These are phyloP conservation scores for Xerocomus alliaceus DNA, from an alignment of 1,284 basidiomycete genomes.

Conservation along the genomic window DNA sequence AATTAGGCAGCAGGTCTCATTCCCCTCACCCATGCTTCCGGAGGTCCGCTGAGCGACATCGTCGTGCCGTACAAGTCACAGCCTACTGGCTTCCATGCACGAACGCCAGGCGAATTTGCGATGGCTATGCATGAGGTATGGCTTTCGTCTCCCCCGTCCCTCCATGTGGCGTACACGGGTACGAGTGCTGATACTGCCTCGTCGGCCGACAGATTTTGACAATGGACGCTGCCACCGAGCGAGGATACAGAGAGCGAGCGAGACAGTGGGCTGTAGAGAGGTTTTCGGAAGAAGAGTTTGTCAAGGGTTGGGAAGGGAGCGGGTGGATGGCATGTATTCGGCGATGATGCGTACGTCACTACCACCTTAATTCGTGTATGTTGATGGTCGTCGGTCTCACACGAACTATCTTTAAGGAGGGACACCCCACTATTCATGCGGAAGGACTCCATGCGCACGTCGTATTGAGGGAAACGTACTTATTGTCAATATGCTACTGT, in stretches of 20 bases:
- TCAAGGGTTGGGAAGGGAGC: conserved; percentile 72
- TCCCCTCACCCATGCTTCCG: conserved; percentile 91
- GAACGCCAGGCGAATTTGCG: conserved; percentile 72
- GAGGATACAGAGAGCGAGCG: conserved; percentile 72
- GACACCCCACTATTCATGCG: no score
- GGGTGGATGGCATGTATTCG: conserved; percentile 53
- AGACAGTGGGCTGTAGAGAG: conserved; percentile 70
- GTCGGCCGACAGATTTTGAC: conserved; percentile 49
- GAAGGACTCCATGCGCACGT: no score
- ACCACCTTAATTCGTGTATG: neutral
- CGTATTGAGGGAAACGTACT: no score
- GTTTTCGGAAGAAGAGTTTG: conserved; percentile 83
- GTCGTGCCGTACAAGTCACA: conserved; percentile 72
- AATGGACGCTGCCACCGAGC: conserved; percentile 61
- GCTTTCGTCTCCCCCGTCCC: neutral
- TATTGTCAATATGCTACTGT: no score
- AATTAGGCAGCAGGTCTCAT: conserved; percentile 89
- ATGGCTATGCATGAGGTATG: conserved; percentile 66
- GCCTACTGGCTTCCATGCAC: conserved; percentile 82
- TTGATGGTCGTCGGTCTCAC: neutral
- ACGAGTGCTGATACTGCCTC: conserved; percentile 16
- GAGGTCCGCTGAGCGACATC: conserved; percentile 91
- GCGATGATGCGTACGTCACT: neutral
- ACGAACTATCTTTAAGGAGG: no score
- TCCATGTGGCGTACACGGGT: conserved; percentile 10